A percentile compares a stretch with the other conserved stretches of the same genome.
Evolutionary conservation across 2,329 filamentous ascomycete genomes (phyloP).

Genomic region (Colletotrichum sp.): DNA sequence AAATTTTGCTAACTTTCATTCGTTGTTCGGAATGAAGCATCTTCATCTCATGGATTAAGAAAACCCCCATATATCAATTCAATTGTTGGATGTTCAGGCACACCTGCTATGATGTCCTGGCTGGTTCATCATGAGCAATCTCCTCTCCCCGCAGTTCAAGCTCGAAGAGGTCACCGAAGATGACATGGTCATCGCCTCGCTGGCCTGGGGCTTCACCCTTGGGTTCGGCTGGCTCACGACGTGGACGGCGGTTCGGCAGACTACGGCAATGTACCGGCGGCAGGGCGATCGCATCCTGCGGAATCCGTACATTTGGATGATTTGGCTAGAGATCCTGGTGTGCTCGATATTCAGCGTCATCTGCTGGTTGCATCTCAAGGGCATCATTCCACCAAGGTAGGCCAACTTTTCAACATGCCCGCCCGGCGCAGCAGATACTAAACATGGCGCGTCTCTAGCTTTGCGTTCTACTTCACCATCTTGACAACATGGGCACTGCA

Average conservation of each 20-base stretch:
- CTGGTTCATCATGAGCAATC: slow-evolving; percentile 12
- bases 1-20: neutral
- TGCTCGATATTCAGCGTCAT: slow-evolving; percentile 47
- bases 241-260: slow-evolving; percentile 42
- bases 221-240: slow-evolving; percentile 45
- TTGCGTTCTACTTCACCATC: slow-evolving; percentile 21
- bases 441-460: neutral
- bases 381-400: slow-evolving; percentile 21
- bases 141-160: slow-evolving; percentile 24
- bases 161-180: slow-evolving; percentile 24
- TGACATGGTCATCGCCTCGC: slow-evolving; percentile 32
- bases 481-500: slow-evolving; percentile 43
- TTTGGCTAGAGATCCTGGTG: slow-evolving; percentile 50
- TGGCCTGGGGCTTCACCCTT: slow-evolving; percentile 43
- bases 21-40: neutral
- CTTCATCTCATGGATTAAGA: neutral
- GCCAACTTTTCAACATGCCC: neutral
- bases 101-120: slow-evolving; percentile 10
- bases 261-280: slow-evolving; percentile 36
- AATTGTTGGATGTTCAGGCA: neutral
- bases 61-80: neutral
- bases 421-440: neutral
- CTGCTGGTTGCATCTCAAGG: slow-evolving; percentile 25
- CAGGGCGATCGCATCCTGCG: slow-evolving; percentile 32
- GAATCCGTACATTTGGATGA: slow-evolving; percentile 51